phyloP scores from a whole-genome alignment of 495 filamentous ascomycete genomes.

The Rhizodiscina lignyota region DNA sequence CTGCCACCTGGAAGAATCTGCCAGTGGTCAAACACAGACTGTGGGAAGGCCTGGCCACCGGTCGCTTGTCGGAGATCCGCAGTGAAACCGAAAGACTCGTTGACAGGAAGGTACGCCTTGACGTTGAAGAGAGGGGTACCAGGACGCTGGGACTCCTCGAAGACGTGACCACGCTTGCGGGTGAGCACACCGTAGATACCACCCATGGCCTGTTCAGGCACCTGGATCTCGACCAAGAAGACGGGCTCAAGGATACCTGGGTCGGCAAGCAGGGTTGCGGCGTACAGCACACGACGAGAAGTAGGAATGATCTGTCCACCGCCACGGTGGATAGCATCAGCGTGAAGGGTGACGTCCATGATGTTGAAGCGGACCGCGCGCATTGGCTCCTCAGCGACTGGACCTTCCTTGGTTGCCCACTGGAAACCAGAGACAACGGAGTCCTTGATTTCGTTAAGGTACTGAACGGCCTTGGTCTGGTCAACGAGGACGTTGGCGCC shows the following conservation, averaged over 20 bases:
- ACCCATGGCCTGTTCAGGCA: conserved; percentile 97
- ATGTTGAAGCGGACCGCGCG: conserved; percentile 95
- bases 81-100: conserved; percentile 99
- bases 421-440: conserved; percentile 99
- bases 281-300: conserved; percentile 92
- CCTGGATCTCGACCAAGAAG: conserved; percentile 98
- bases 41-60: conserved; percentile 96
- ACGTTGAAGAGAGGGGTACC: conserved; percentile 99
- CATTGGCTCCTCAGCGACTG: conserved; percentile 96
- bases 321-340: conserved; percentile 98
- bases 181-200: conserved; percentile 99
- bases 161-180: conserved; percentile 96
- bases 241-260: conserved; percentile 89
- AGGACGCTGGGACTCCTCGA: conserved; percentile 92
- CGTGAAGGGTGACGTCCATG: conserved; percentile 97
- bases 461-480: conserved; percentile 99
- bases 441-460: conserved; percentile 99
- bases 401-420: conserved; percentile 96
- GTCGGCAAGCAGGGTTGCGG: conserved; percentile 76
- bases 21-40: conserved; percentile 98
- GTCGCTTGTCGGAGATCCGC: conserved; percentile 87
- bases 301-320: conserved; percentile 98
- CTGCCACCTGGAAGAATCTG: conserved; percentile 86
- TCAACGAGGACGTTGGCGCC: conserved; percentile 98
- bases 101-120: conserved; percentile 98